A percentile compares a stretch with the other conserved stretches of the same genome.
These are phyloP conservation scores for Populus deltoides DNA, from an alignment of 345 rosid genomes.

Conservation along the genomic window DNA sequence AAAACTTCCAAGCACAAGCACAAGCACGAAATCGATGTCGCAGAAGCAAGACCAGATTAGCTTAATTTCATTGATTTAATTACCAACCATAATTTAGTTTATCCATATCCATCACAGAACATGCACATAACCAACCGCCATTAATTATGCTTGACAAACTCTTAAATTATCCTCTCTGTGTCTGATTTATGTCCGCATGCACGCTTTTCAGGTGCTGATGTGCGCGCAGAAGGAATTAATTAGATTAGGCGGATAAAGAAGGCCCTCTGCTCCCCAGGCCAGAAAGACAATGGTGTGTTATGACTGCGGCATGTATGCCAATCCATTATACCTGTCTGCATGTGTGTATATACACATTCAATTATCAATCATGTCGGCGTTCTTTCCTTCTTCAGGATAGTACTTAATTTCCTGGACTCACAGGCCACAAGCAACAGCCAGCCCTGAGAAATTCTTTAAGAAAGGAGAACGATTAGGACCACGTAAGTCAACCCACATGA, in stretches of 20 bases:
- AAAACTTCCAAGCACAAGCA: no score
- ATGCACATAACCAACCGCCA: not conserved
- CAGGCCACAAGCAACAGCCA: not conserved
- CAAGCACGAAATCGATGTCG: not conserved
- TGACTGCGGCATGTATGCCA: not conserved
- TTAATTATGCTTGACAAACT: not conserved
- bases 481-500: slow-evolving; percentile 18
- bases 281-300: not conserved
- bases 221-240: not conserved
- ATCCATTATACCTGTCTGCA: not conserved
- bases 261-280: no score
- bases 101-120: not conserved
- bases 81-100: no score
- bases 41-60: not conserved
- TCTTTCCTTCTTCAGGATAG: not conserved
- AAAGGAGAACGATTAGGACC: not conserved
- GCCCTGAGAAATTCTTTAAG: not conserved
- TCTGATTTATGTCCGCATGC: not conserved
- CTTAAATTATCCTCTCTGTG: not conserved
- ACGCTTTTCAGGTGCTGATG: not conserved
- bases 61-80: no score
- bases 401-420: not conserved
- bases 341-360: not conserved
- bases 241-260: not conserved
- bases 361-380: not conserved